phyloP scores from a whole-genome alignment of 768 basidiomycete species.

The Tephrocybe sp. region DNA sequence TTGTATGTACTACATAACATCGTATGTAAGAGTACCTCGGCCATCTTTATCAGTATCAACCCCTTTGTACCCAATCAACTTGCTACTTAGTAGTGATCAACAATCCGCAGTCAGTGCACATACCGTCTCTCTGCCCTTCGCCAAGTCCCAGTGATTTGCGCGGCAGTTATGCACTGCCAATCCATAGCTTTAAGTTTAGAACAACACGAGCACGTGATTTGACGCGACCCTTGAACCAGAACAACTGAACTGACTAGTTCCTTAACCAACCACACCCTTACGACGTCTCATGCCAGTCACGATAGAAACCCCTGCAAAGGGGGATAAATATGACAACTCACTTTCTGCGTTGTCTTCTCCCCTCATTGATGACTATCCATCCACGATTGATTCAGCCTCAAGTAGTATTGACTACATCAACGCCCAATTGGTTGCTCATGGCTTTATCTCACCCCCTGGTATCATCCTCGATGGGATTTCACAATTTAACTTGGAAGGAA shows the following conservation, averaged over 20 bases:
- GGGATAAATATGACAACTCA: slow-evolving; percentile 55
- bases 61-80: too few species aligned
- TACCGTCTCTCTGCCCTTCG: background rate
- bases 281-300: slow-evolving; percentile 9
- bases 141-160: background rate
- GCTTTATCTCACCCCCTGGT: slow-evolving; percentile 63
- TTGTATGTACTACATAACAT: too few species aligned
- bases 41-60: too few species aligned
- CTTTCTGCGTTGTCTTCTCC: slow-evolving; percentile 41
- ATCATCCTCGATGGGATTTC: slow-evolving; percentile 66
- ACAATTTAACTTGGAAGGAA: slow-evolving; percentile 48
- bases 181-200: background rate
- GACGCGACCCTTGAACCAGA: slow-evolving; percentile 15
- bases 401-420: slow-evolving; percentile 78
- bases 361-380: slow-evolving; percentile 41
- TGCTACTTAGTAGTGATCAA: too few species aligned
- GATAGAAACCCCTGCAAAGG: slow-evolving; percentile 44
- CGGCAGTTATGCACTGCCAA: background rate
- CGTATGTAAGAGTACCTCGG: too few species aligned
- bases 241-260: background rate
- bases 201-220: slow-evolving; percentile 21
- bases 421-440: slow-evolving; percentile 79
- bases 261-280: background rate
- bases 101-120: too few species aligned
- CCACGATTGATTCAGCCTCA: slow-evolving; percentile 50